phyloP scores from a whole-genome alignment of 495 filamentous ascomycete species.

The Amniculicola lignicola region DNA sequence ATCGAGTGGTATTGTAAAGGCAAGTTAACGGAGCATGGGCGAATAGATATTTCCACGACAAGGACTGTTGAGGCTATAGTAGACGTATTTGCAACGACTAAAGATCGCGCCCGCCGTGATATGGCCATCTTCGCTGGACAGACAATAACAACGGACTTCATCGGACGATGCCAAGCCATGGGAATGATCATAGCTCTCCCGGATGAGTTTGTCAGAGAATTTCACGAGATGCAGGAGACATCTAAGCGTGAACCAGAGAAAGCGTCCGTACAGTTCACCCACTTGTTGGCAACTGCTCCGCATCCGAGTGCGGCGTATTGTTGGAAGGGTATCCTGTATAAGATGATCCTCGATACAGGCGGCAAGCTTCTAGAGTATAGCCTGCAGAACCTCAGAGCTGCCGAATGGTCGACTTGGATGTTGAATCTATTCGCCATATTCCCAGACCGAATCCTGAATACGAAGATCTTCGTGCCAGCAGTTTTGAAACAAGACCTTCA shows the following conservation, averaged over 20 bases:
- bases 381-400: conserved; percentile 7
- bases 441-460: conserved; percentile 7
- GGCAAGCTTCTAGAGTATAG: conserved; percentile 7
- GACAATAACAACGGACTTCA: not conserved
- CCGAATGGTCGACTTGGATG: conserved; percentile 18
- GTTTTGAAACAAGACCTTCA: conserved; percentile 7
- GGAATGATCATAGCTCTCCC: conserved; percentile 2
- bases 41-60: not conserved
- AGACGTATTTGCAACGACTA: conserved; percentile 6
- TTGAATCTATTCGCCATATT: conserved; percentile 23
- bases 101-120: conserved; percentile 1
- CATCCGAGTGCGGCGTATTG: not conserved
- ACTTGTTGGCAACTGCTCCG: conserved; percentile 20
- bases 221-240: no score
- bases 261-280: conserved; percentile 19
- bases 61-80: conserved; percentile 16
- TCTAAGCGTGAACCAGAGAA: no score
- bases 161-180: conserved; percentile 12
- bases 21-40: conserved; percentile 7
- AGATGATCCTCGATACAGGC: conserved; percentile 14
- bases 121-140: conserved; percentile 10
- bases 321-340: conserved; percentile 18
- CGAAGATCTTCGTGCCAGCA: not conserved
- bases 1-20: conserved; percentile 21
- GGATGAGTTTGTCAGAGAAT: conserved; percentile 5